Conservation (phyloP, 208 protist genomes). For the Acanthamoeba royreba region DNA sequence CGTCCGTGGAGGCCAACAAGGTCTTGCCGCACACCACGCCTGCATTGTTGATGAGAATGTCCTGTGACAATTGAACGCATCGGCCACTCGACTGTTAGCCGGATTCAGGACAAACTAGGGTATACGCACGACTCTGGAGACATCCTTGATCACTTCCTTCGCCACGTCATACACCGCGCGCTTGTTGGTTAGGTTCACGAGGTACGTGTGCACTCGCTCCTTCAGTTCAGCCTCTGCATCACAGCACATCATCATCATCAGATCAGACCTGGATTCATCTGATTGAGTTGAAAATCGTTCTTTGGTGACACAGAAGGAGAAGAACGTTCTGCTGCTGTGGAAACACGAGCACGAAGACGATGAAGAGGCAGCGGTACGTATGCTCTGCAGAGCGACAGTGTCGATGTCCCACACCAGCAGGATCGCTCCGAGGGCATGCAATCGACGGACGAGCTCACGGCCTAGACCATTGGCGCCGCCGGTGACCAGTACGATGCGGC, state of each 20-base stretch:
- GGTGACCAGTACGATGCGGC: neutral
- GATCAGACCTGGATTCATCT: neutral
- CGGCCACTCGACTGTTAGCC: neutral
- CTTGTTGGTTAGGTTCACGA: neutral
- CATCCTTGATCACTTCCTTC: neutral
- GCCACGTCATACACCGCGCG: neutral
- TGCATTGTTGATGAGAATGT: conserved; percentile 10
- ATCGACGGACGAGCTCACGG: neutral
- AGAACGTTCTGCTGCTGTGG: no score
- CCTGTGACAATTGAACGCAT: neutral
- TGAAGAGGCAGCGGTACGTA: neutral
- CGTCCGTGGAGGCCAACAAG: neutral
- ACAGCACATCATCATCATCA: no score
- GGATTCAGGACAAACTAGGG: neutral
- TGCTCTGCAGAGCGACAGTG: neutral
- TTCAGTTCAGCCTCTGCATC: neutral
- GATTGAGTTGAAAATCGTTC: neutral
- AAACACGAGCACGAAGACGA: no score
- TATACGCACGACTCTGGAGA: neutral
- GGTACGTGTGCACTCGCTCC: neutral
- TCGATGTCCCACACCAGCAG: conserved; percentile 4
- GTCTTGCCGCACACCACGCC: neutral
- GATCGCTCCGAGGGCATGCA: neutral
- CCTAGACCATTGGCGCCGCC: conserved; percentile 7
- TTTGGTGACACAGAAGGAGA: no score